Conservation (phyloP, 208 protist species). For the Wallacemonas collosoma region DNA sequence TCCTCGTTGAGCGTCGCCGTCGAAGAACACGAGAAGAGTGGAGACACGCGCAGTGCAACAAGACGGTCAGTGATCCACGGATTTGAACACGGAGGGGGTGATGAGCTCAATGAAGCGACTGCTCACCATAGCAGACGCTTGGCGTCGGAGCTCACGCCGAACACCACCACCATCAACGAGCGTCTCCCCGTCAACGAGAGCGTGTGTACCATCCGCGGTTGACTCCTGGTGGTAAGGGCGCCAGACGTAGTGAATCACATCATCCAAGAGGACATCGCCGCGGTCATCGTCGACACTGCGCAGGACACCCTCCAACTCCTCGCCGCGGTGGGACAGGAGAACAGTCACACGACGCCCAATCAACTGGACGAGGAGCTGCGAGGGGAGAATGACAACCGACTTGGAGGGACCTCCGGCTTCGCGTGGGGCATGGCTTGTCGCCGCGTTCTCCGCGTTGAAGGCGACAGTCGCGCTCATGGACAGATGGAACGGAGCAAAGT, state of each 20-base stretch:
- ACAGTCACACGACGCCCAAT: constrained; percentile 72
- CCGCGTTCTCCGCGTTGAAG: constrained; percentile 1
- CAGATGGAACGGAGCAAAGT: background rate
- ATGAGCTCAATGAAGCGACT: constrained; percentile 72
- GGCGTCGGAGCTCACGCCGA: constrained; percentile 46
- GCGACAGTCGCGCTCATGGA: constrained; percentile 8
- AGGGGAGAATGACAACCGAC: constrained; percentile 57
- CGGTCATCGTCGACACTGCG: constrained; percentile 68
- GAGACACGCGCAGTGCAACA: background rate
- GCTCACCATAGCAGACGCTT: constrained; percentile 64
- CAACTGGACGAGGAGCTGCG: constrained; percentile 70
- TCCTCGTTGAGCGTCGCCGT: too few species aligned
- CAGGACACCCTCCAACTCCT: constrained; percentile 73
- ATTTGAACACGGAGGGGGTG: constrained; percentile 54
- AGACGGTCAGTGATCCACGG: constrained; percentile 4
- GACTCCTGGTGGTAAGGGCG: background rate
- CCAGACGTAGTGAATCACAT: constrained; percentile 70
- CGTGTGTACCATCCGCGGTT: background rate
- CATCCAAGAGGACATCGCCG: constrained; percentile 69
- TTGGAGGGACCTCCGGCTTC: background rate
- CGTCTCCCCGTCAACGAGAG: background rate
- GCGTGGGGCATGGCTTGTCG: background rate
- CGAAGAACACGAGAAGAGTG: background rate
- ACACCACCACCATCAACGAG: constrained; percentile 31
- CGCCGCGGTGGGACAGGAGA: constrained; percentile 48